phyloP scores from a whole-genome alignment of 495 filamentous ascomycete species.

The Xylaria telfairii region DNA sequence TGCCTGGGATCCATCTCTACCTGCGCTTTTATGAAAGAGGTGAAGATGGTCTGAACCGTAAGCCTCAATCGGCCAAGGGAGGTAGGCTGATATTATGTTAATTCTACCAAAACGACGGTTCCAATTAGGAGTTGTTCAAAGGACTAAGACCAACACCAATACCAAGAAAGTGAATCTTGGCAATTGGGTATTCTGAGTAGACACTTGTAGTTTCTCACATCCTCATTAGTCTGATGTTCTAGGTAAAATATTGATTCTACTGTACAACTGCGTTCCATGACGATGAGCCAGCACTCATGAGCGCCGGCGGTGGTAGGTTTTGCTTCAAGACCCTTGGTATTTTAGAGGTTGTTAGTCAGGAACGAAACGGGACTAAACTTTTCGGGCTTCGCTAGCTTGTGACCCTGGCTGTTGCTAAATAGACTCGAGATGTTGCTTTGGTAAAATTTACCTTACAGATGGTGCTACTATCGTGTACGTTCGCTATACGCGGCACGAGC shows the following conservation, averaged over 20 bases:
- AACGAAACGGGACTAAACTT: background rate
- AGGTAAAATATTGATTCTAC: background rate
- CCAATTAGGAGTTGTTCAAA: background rate
- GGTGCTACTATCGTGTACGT: background rate
- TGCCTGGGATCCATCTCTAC: background rate
- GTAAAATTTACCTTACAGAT: background rate
- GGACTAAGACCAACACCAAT: conserved; percentile 2
- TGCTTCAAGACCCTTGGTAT: background rate
- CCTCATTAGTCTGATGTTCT: background rate
- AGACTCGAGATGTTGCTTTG: background rate
- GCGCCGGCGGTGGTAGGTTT: background rate
- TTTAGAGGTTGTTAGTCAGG: conserved; percentile 15
- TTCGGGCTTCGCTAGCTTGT: background rate
- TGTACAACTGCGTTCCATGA: background rate
- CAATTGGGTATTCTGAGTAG: background rate
- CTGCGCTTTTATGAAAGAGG: conserved; percentile 5
- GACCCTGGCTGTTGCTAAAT: background rate
- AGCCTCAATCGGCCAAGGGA: conserved; percentile 13
- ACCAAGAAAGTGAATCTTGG: conserved; percentile 17
- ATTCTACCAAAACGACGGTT: conserved; percentile 5
- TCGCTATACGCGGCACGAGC: background rate
- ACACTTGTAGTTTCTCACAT: background rate
- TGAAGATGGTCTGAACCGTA: background rate
- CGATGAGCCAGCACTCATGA: background rate
- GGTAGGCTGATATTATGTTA: background rate